Conservation (phyloP, 164 flowering plant species). For the Taxillus chinensis region DNA sequence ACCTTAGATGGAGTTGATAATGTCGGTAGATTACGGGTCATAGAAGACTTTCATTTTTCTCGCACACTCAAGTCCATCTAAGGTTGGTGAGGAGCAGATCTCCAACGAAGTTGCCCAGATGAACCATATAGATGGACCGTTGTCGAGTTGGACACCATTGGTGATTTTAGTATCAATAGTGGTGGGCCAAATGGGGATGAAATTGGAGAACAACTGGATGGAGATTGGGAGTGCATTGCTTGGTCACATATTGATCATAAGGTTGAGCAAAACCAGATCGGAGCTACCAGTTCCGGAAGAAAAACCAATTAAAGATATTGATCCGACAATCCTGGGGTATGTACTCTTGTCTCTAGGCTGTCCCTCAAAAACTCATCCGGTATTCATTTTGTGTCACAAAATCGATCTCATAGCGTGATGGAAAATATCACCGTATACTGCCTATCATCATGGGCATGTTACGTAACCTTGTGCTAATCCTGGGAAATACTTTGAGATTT, state of each 20-base stretch:
- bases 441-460: no score
- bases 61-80: no score
- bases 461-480: no score
- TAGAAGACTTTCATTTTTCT: slow-evolving; percentile 1
- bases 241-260: neutral
- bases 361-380: no score
- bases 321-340: slow-evolving; percentile 62
- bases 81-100: neutral
- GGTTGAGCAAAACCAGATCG: neutral
- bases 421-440: no score
- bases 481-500: no score
- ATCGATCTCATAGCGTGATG: no score
- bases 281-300: slow-evolving; percentile 31
- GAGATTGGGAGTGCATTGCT: slow-evolving; percentile 1
- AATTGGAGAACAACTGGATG: slow-evolving; percentile 6
- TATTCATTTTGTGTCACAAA: no score
- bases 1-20: no score
- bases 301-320: slow-evolving; percentile 24
- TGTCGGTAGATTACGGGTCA: no score
- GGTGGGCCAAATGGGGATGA: slow-evolving; percentile 8
- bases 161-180: slow-evolving; percentile 54
- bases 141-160: slow-evolving; percentile 64
- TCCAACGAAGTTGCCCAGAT: slow-evolving; percentile 20
- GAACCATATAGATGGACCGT: no score
- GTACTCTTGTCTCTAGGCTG: neutral